These are phyloP conservation scores for Thymus quinquecostatus DNA, from an alignment of 257 asterid genomes.

Conservation along the genomic window DNA sequence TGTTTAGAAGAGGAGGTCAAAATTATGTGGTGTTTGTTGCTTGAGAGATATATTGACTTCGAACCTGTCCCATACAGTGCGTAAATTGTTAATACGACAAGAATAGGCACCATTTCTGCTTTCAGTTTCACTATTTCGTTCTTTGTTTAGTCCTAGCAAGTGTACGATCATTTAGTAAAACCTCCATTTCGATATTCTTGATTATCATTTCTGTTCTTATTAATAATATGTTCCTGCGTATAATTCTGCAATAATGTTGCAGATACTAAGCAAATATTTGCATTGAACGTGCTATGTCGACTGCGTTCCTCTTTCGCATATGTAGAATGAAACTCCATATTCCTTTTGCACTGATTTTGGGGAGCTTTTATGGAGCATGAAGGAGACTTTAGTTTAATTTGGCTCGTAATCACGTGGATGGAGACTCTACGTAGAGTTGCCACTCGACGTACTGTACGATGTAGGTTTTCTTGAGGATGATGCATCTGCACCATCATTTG, in stretches of 20 bases:
- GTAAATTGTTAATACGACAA: slow-evolving; percentile 12
- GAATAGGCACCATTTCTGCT: slow-evolving; percentile 5
- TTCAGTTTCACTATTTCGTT: neutral
- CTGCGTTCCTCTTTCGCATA: too few species aligned
- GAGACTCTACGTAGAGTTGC: too few species aligned
- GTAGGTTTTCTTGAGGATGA: too few species aligned
- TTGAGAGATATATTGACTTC: neutral
- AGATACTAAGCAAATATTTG: too few species aligned
- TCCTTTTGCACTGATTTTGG: too few species aligned
- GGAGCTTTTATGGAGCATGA: too few species aligned
- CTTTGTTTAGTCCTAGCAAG: neutral
- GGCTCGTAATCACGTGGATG: too few species aligned
- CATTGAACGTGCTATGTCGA: too few species aligned
- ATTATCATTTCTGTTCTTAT: neutral
- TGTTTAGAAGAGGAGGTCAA: slow-evolving; percentile 25
- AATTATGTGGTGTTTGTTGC: neutral
- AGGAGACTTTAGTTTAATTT: too few species aligned
- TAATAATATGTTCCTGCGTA: neutral
- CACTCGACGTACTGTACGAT: too few species aligned
- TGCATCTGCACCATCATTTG: too few species aligned
- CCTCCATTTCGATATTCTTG: neutral
- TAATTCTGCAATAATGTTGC: neutral
- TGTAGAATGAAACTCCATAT: too few species aligned
- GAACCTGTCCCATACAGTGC: neutral
- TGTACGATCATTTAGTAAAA: neutral